Base-by-base conservation (phyloP, 495 filamentous ascomycete species). In the Amphirosellinia nigrospora region DNA sequence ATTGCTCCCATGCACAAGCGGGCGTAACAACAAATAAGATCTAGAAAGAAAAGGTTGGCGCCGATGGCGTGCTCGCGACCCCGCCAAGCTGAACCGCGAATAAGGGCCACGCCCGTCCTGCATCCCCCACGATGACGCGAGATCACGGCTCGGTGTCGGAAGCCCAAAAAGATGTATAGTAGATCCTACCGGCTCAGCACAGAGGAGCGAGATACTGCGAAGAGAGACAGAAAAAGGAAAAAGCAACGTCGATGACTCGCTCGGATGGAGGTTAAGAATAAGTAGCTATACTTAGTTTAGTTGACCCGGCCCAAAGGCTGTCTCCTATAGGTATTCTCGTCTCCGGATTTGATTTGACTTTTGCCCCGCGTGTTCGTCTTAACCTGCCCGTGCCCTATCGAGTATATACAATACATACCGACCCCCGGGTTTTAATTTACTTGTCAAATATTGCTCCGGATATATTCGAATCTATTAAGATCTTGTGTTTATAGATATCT, bases 11-110 rank as follows among this genome's bases (percentile, higher is more conserved):
- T 53, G 50, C 50, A 53, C 13, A 53, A 53, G 50, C 26, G 50
- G 50, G 50, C 50, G 26, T 26, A 13, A 53, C 50, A 26, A 53
- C 50, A 53, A 53, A 53, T 53, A 53, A 53, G 50, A 53, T 28
- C 30, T 15, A 26, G 21, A 53, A 19, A 39, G 26, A 59, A 39
- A 67, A 34, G 52, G 38, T 58, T 68, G 55, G 66, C 39, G 39
- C 26, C 55, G 66, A 68, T 68, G 55, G 55, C 66, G 66, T 68
- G 66, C 66, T 68, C 38, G 19, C 23, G 32, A 68, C 66, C 66
- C 66, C 66, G 55, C 66, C 66, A 36, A 39, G 9, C 41, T 48
- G 21, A 30, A n/a, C 19, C 3, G 28, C 39, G 65, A 46, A 68
- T 68, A 52, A 67, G 34, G 48, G 48, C 10, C 28, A 19, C 34